Conservation (phyloP, 2,329 filamentous ascomycete genomes). For the Raffaelea ambrosiae region DNA sequence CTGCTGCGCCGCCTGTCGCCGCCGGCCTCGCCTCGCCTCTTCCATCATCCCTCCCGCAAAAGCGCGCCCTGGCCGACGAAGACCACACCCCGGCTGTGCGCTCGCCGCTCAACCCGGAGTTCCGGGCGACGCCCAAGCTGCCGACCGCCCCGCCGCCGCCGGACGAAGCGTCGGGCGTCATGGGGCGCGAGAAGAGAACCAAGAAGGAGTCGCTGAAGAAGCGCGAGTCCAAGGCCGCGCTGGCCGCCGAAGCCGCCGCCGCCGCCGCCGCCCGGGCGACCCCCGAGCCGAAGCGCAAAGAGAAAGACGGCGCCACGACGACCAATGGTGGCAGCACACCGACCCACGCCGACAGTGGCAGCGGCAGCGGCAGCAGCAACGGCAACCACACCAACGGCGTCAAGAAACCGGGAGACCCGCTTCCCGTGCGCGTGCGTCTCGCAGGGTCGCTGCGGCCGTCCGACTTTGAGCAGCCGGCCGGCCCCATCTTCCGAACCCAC, state of each 20-base stretch:
- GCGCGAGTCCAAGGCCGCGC: constrained; percentile 49
- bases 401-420: constrained; percentile 28
- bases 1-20: not conserved
- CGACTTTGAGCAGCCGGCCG: constrained; percentile 53
- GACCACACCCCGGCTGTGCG: constrained; percentile 62
- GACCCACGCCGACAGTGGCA: not conserved
- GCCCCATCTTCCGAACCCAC: constrained; percentile 47
- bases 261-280: constrained; percentile 42
- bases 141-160: constrained; percentile 17
- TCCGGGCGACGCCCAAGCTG: constrained; percentile 22
- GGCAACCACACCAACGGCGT: not conserved
- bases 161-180: constrained; percentile 21
- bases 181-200: constrained; percentile 41
- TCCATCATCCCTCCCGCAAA: constrained; percentile 42
- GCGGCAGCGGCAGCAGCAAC: not conserved
- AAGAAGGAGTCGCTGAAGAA: constrained; percentile 65
- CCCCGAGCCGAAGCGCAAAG: constrained; percentile 44
- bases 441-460: constrained; percentile 49
- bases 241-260: constrained; percentile 25
- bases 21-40: constrained; percentile 14
- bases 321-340: not conserved
- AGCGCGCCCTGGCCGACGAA: constrained; percentile 55
- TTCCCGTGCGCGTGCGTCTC: constrained; percentile 53
- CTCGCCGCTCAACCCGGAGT: constrained; percentile 64
- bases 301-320: constrained; percentile 9